Conservation (phyloP, 805 yeast species). For the Candida ponderosae region DNA sequence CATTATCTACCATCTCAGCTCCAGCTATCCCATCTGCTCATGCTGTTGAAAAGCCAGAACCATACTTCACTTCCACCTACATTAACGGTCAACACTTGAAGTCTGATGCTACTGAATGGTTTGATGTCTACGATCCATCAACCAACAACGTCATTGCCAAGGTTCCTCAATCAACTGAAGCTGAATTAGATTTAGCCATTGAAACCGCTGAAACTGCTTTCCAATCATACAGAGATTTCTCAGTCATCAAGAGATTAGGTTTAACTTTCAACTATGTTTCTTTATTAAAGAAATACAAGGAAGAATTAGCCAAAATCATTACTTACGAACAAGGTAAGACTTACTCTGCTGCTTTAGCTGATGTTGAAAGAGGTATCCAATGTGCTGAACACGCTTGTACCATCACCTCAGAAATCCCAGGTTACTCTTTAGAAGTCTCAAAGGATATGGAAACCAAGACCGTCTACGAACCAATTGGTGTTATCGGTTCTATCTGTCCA, state of each 20-base stretch:
- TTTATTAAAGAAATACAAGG: conserved; percentile 58
- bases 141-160: conserved; percentile 57
- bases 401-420: conserved; percentile 57
- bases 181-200: conserved; percentile 59
- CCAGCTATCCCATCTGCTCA: conserved; percentile 35
- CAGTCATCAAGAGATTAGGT: conserved; percentile 49
- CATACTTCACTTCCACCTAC: conserved; percentile 44
- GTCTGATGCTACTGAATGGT: conserved; percentile 48
- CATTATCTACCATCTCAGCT: conserved; percentile 13
- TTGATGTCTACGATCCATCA: conserved; percentile 70
- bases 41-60: conserved; percentile 27
- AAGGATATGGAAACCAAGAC: conserved; percentile 70
- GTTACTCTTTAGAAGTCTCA: conserved; percentile 57
- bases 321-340: conserved; percentile 75
- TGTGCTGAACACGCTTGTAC: conserved; percentile 74
- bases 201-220: conserved; percentile 60
- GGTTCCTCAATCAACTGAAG: conserved; percentile 67
- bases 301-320: conserved; percentile 54
- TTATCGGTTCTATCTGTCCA: conserved; percentile 71
- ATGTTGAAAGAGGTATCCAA: conserved; percentile 70
- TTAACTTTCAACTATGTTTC: conserved; percentile 63
- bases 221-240: conserved; percentile 39
- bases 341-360: conserved; percentile 66
- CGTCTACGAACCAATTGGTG: conserved; percentile 66
- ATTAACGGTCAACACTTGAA: conserved; percentile 37